phyloP scores from a whole-genome alignment of 192 early-diverging fungal genomes.

The Backusella tarrabulga region DNA sequence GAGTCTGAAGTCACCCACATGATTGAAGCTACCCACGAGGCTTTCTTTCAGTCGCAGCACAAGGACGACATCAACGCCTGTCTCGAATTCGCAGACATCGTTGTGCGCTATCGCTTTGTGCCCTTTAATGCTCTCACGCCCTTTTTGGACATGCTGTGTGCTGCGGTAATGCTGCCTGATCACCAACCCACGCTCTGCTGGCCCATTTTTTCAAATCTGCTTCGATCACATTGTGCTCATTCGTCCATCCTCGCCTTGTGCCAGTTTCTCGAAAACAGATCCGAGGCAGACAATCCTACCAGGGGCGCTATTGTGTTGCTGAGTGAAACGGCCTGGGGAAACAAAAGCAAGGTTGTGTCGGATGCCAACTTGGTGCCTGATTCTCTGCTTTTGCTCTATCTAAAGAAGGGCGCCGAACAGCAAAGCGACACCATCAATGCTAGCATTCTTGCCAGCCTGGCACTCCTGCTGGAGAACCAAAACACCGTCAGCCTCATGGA shows the following conservation, averaged over 20 bases:
- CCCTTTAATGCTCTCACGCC: conserved; percentile 43
- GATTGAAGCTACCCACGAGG: conserved; percentile 43
- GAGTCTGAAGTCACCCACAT: conserved; percentile 48
- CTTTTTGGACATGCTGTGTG: conserved; percentile 53
- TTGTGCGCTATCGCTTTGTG: conserved; percentile 55
- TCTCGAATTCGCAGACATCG: conserved; percentile 52
- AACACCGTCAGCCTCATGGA: conserved; percentile 26
- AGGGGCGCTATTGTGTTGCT: conserved; percentile 60
- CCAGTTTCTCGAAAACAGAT: conserved; percentile 40
- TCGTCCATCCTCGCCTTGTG: conserved; percentile 55
- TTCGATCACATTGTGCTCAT: conserved; percentile 63
- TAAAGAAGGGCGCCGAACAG: conserved; percentile 24
- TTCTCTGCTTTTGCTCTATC: conserved; percentile 27
- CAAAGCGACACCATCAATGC: conserved; percentile 17
- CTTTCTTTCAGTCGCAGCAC: conserved; percentile 40
- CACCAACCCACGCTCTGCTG: conserved; percentile 29
- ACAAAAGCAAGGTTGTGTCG: not conserved
- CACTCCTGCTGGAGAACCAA: not conserved
- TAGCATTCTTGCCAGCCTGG: conserved; percentile 19
- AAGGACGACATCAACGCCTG: conserved; percentile 41
- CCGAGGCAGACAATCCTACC: conserved; percentile 25
- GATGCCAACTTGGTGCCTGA: conserved; percentile 29
- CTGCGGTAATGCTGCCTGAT: conserved; percentile 27
- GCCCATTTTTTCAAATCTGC: conserved; percentile 61
- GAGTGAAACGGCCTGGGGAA: conserved; percentile 56